Base-by-base conservation (phyloP, 2,329 filamentous ascomycete genomes). In the Diaporthe longicolla region DNA sequence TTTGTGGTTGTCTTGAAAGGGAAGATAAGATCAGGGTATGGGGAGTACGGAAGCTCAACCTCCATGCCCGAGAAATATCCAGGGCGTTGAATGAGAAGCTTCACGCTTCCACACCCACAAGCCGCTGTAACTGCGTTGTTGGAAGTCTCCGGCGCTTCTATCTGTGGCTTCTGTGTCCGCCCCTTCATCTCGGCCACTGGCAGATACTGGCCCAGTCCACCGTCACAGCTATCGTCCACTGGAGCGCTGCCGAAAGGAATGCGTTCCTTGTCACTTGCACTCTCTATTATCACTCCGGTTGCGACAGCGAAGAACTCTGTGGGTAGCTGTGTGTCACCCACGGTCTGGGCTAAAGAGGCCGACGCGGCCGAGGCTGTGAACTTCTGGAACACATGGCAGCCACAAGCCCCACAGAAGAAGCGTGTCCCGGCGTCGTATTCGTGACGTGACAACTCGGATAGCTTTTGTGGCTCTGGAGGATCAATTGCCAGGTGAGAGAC, bases 61-160 rank as follows among this genome's bases (percentile, higher is more conserved):
- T 19, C 45, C 73, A 1, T 7, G 8, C 5, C 1, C 2, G 61
- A 52, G 7, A 71, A 15, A 4, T 52, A 5, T 7, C 87, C 84
- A 0, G 92, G 92, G 3, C 86, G 87, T 45, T 87, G 88, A 78
- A 94, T 86, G 77, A 83, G 84, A 79, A 93, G 89, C 17, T 85
- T 79, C 17, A 93, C 84, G 2, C 84, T 86, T 6, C 84, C 82
- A 79, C 91, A 93, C 77, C 88, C 86, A 74, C 83, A 84, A 3
- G 79, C 71, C 0, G 80, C 82, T 1, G 70, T 59, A 4, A 81
- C 77, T 32, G 57, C 19, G 32, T 43, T 26, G 6, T 11, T 9
- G n/a, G 45, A 4, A 0, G 43, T 13, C 40, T 15, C 10, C 5
- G 32, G 3, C 3, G 29, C 32, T 17, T 43, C 15, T 6, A 29